Evolutionary conservation across 2,329 filamentous ascomycete genomes (phyloP).

Genomic region (Fusarium penzigii): DNA sequence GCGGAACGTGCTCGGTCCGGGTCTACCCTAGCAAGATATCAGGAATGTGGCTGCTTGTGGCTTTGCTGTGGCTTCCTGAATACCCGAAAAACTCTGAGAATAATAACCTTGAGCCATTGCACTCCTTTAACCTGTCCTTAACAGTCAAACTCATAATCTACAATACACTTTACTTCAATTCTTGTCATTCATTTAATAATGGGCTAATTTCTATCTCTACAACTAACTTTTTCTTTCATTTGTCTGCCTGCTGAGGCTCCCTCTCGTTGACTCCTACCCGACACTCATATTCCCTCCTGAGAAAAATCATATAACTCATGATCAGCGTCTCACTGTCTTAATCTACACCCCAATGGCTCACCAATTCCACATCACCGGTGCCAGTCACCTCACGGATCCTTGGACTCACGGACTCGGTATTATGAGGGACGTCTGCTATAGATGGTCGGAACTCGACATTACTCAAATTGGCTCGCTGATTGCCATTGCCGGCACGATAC

Average conservation of each 20-base stretch:
- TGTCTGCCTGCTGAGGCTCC: not conserved
- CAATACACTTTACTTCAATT: not conserved
- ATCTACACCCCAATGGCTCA: constrained; percentile 16
- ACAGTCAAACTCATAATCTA: not conserved
- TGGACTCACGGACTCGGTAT: constrained; percentile 36
- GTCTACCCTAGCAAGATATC: too few species aligned
- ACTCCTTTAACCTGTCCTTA: not conserved
- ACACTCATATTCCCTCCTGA: not conserved
- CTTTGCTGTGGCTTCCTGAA: not conserved
- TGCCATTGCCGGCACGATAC: constrained; percentile 44
- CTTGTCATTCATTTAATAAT: not conserved
- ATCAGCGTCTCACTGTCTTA: not conserved
- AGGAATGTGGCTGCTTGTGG: not conserved
- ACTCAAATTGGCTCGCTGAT: constrained; percentile 47
- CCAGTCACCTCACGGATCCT: constrained; percentile 29
- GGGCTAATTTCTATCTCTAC: not conserved
- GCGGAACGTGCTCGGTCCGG: not conserved
- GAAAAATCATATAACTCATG: not conserved
- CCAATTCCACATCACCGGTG: constrained; percentile 22
- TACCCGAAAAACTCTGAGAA: not conserved
- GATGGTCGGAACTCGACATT: constrained; percentile 48
- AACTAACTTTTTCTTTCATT: not conserved
- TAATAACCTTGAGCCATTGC: not conserved
- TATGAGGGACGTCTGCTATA: constrained; percentile 38
- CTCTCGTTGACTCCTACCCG: not conserved